Conservation (phyloP, 176 grass and related monocot genomes). For the Neostapfia colusana region DNA sequence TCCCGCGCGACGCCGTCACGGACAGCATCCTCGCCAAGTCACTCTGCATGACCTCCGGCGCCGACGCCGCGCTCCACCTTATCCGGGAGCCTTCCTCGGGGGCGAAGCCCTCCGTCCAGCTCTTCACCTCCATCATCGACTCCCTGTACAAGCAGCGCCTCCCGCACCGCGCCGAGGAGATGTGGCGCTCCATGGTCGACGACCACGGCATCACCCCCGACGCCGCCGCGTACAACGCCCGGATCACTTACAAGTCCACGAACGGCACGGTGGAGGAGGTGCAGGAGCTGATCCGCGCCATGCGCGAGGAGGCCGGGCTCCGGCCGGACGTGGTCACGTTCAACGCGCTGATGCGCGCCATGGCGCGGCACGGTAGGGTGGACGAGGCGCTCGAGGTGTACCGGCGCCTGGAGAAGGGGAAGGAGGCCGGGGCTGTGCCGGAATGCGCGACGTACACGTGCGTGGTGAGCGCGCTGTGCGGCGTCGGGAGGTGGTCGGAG, state of each 20-base stretch:
- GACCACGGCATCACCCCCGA: conserved; percentile 39
- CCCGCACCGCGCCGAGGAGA: conserved; percentile 53
- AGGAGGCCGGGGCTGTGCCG: conserved; percentile 9
- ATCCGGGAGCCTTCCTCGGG: conserved; percentile 26
- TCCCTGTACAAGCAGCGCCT: conserved; percentile 53
- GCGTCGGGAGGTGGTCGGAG: conserved; percentile 38
- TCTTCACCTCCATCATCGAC: conserved; percentile 54
- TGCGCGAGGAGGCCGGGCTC: conserved; percentile 43
- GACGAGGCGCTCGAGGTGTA: conserved; percentile 43
- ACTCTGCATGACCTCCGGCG: conserved; percentile 43
- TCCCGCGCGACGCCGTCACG: conserved; percentile 37
- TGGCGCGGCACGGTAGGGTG: conserved; percentile 36
- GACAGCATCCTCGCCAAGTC: conserved; percentile 51
- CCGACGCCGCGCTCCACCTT: conserved; percentile 48
- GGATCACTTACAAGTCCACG: conserved; percentile 43
- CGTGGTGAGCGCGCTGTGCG: conserved; percentile 34
- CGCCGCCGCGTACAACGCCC: conserved; percentile 40
- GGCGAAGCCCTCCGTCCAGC: conserved; percentile 29
- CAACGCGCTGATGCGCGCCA: conserved; percentile 41
- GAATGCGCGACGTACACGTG: conserved; percentile 33
- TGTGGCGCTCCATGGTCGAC: conserved; percentile 53
- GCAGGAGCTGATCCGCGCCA: conserved; percentile 48
- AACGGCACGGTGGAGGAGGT: conserved; percentile 53
- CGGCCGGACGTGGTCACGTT: conserved; percentile 28
- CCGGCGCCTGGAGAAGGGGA: conserved; percentile 21